Conservation (phyloP, 202 grass and related monocot species). For the Musa balbisiana region DNA sequence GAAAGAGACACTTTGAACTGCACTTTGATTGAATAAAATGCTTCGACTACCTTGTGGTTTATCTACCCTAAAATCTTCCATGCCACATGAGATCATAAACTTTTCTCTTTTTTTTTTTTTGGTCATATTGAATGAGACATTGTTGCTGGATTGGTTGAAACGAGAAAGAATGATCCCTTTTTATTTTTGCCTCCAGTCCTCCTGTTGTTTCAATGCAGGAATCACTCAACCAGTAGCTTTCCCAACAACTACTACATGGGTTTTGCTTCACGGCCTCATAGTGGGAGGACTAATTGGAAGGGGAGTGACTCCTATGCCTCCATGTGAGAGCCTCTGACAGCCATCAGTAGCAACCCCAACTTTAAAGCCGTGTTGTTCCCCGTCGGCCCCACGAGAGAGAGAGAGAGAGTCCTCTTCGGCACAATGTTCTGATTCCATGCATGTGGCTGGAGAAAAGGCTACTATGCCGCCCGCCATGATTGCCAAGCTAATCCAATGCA, state of each 20-base stretch:
- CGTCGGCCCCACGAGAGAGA: slow-evolving; percentile 1
- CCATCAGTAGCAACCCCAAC: neutral
- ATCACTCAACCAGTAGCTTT: neutral
- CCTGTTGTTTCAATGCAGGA: neutral
- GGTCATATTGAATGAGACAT: neutral
- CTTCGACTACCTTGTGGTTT: no score
- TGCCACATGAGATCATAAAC: no score
- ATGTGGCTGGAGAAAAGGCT: neutral
- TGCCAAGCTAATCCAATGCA: neutral
- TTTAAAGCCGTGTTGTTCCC: slow-evolving; percentile 3
- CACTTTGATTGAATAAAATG: no score
- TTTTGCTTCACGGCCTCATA: neutral
- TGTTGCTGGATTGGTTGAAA: neutral
- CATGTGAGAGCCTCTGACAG: slow-evolving; percentile 6
- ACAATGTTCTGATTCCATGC: neutral
- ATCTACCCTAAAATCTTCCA: no score
- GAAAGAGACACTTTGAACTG: no score
- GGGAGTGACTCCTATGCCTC: neutral
- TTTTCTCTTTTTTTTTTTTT: neutral
- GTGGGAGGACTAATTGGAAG: neutral
- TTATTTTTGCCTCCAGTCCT: neutral
- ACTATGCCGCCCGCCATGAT: neutral
- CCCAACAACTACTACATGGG: neutral
- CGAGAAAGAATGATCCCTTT: neutral
- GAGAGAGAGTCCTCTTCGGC: neutral